Percentiles rank a stretch among this genome's conserved stretches.
These are phyloP conservation scores for Phytophthora constricta DNA, from an alignment of 352 stramenopile species.

Conservation along the genomic window DNA sequence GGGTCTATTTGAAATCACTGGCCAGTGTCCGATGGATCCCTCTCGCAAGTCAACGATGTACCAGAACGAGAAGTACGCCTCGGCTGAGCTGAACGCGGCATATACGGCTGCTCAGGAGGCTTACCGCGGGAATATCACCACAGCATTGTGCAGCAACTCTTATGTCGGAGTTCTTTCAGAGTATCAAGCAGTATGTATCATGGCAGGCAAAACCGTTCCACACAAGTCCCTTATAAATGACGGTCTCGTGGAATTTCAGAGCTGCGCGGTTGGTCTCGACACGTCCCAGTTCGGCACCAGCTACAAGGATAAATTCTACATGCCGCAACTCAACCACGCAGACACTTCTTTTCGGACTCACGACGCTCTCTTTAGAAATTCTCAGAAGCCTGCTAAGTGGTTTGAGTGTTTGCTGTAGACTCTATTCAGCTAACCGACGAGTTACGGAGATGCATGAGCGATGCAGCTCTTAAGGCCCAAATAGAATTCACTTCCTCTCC, in stretches of 20 bases:
- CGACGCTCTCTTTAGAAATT: slow-evolving; percentile 39
- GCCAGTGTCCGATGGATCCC: slow-evolving; percentile 31
- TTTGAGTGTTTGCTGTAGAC: slow-evolving; percentile 50
- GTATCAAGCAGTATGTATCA: slow-evolving; percentile 19
- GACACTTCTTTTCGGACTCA: slow-evolving; percentile 50
- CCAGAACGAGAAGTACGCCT: slow-evolving; percentile 23
- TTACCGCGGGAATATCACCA: slow-evolving; percentile 27
- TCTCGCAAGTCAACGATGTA: slow-evolving; percentile 27
- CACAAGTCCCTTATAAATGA: slow-evolving; percentile 48
- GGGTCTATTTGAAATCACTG: slow-evolving; percentile 19
- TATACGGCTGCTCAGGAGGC: slow-evolving; percentile 31
- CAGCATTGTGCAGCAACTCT: slow-evolving; percentile 40
- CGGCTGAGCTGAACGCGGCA: slow-evolving; percentile 10
- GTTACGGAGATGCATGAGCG: too few relatives aligned
- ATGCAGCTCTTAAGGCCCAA: too few relatives aligned
- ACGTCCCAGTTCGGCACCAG: slow-evolving; percentile 35
- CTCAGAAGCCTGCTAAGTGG: slow-evolving; percentile 52
- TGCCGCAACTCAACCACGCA: slow-evolving; percentile 51
- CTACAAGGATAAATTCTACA: slow-evolving; percentile 47
- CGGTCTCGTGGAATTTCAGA: slow-evolving; percentile 51
- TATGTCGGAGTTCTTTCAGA: slow-evolving; percentile 36
- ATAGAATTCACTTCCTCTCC: too few relatives aligned
- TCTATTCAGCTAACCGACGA: background rate
- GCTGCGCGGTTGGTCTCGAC: slow-evolving; percentile 44
- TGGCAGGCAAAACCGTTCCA: slow-evolving; percentile 15